Conservation (phyloP, 176 grass and related monocot species). For the Triticum dicoccoides region DNA sequence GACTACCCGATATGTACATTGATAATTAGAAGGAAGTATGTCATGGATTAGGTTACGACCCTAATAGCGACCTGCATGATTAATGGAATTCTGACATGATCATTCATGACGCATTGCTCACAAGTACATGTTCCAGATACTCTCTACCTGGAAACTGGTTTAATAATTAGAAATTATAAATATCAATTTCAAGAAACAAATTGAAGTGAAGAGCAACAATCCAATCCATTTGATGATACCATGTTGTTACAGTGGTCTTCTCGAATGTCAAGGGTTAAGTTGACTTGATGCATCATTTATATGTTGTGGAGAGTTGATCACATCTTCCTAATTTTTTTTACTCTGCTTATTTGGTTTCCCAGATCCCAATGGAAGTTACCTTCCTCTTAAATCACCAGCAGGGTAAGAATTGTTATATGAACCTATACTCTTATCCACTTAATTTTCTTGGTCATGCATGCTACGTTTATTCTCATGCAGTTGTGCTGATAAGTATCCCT, state of each 20-base stretch:
- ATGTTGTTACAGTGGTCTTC: neutral
- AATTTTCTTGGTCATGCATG: neutral
- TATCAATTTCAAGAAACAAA: neutral
- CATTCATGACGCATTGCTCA: no score
- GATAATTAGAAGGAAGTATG: no score
- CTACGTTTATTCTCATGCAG: neutral
- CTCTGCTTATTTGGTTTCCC: slow-evolving; percentile 13
- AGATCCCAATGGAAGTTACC: slow-evolving; percentile 73
- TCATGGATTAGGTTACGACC: no score
- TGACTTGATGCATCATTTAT: neutral
- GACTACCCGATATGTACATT: no score
- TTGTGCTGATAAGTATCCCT: slow-evolving; percentile 28
- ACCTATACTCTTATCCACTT: neutral
- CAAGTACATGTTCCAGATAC: no score
- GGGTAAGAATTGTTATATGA: slow-evolving; percentile 47
- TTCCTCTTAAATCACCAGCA: slow-evolving; percentile 29
- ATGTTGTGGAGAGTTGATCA: neutral
- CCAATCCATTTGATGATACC: neutral
- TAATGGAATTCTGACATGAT: no score
- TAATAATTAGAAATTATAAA: no score
- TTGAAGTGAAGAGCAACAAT: neutral
- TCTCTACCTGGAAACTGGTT: no score
- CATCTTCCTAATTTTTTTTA: slow-evolving; percentile 10
- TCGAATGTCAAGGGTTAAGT: neutral
- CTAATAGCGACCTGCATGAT: no score